phyloP scores from a whole-genome alignment of 2,329 filamentous ascomycete genomes.

The Chaetoscypha palmicola region DNA sequence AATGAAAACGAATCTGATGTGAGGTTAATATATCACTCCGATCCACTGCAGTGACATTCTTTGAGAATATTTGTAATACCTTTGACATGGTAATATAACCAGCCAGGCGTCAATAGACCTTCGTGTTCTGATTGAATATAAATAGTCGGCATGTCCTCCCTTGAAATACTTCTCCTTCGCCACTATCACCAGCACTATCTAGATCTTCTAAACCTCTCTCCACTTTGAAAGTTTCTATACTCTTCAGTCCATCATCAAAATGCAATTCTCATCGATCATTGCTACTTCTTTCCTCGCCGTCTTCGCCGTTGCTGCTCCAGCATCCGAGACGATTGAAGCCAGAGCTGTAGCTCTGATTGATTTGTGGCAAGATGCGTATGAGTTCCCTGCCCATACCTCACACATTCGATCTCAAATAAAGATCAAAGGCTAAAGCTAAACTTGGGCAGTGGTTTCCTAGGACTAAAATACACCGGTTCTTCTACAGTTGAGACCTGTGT shows the following conservation, averaged over 20 bases:
- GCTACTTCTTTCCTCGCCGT: conserved; percentile 9
- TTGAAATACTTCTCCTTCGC: too few species aligned
- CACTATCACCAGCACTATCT: too few species aligned
- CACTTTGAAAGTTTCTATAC: neutral
- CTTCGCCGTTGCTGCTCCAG: conserved; percentile 7
- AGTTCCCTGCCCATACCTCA: neutral
- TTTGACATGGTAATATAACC: too few species aligned
- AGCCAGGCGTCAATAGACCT: too few species aligned
- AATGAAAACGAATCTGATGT: too few species aligned
- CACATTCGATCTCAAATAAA: neutral
- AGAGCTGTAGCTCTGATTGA: neutral
- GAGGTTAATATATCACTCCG: too few species aligned
- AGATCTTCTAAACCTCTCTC: too few species aligned
- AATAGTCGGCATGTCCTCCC: too few species aligned
- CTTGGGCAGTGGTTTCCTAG: conserved; percentile 7
- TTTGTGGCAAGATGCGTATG: conserved; percentile 1
- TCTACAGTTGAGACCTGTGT: conserved; percentile 6
- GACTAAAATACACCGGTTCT: conserved; percentile 12
- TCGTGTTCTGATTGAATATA: too few species aligned
- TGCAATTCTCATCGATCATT: conserved; percentile 8
- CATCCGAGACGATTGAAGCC: neutral
- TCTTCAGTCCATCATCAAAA: neutral
- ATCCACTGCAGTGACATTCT: too few species aligned
- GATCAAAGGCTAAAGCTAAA: neutral
- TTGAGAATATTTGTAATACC: too few species aligned